phyloP scores from a whole-genome alignment of 164 flowering plant species.

The Houttuynia cordata region DNA sequence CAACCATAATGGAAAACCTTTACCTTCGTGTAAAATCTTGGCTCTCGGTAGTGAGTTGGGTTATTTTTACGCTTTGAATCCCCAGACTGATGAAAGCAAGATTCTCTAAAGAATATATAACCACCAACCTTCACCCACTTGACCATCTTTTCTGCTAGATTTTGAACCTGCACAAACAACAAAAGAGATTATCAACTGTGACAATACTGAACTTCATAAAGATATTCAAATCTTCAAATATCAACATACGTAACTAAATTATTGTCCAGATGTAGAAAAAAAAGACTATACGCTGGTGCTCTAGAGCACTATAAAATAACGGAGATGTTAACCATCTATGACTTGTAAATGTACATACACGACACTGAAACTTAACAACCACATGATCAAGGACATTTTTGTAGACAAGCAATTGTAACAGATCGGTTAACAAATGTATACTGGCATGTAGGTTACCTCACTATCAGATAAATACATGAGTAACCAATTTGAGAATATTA shows the following conservation, averaged over 20 bases:
- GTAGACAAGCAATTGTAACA: too few relatives aligned
- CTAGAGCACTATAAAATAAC: too few relatives aligned
- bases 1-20: neutral
- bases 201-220: too few relatives aligned
- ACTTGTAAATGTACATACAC: too few relatives aligned
- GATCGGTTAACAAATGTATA: too few relatives aligned
- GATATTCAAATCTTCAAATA: too few relatives aligned
- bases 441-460: slow-evolving; percentile 44
- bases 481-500: slow-evolving; percentile 93
- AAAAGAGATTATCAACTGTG: neutral
- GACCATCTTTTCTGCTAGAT: slow-evolving; percentile 57
- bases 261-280: too few relatives aligned
- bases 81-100: slow-evolving; percentile 93
- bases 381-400: too few relatives aligned
- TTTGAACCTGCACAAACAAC: slow-evolving; percentile 46
- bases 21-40: slow-evolving; percentile 91
- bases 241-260: too few relatives aligned
- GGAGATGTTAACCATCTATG: too few relatives aligned
- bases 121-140: slow-evolving; percentile 94
- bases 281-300: too few relatives aligned
- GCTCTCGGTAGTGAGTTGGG: slow-evolving; percentile 91
- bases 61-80: slow-evolving; percentile 64
- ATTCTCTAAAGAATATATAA: slow-evolving; percentile 81
- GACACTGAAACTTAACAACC: too few relatives aligned
- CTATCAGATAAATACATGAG: slow-evolving; percentile 88